These are phyloP conservation scores for Fomitiporia mediterranea DNA, from an alignment of 1,284 basidiomycete genomes.

Conservation along the genomic window DNA sequence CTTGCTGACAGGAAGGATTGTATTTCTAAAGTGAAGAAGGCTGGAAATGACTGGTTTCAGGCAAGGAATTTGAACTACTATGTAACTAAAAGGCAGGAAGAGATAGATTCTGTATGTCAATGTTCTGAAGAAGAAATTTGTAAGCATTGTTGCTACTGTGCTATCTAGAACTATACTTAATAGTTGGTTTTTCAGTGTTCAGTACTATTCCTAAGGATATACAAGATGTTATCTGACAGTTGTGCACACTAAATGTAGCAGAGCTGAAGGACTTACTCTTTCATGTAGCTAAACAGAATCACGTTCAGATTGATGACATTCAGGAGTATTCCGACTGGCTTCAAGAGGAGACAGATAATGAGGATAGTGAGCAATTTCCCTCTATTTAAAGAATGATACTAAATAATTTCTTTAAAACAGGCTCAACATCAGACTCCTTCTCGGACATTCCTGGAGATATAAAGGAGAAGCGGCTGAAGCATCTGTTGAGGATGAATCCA, in stretches of 20 bases:
- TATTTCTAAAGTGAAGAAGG: neutral
- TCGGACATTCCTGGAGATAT: neutral
- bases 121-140: neutral
- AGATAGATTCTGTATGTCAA: neutral
- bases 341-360: neutral
- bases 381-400: too few species aligned
- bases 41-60: slow-evolving; percentile 5
- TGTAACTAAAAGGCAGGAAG: neutral
- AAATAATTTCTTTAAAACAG: too few species aligned
- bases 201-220: neutral
- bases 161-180: neutral
- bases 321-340: neutral
- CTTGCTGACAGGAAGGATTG: neutral
- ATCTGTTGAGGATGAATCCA: neutral
- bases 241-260: neutral
- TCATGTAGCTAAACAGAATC: too few species aligned
- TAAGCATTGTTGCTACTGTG: neutral
- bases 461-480: neutral
- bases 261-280: neutral
- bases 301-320: neutral
- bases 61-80: neutral
- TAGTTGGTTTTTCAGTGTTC: neutral
- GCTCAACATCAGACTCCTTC: neutral
- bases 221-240: neutral
- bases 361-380: neutral